phyloP scores from a whole-genome alignment of 768 basidiomycete genomes.

The Rhizopogon salebrosus region DNA sequence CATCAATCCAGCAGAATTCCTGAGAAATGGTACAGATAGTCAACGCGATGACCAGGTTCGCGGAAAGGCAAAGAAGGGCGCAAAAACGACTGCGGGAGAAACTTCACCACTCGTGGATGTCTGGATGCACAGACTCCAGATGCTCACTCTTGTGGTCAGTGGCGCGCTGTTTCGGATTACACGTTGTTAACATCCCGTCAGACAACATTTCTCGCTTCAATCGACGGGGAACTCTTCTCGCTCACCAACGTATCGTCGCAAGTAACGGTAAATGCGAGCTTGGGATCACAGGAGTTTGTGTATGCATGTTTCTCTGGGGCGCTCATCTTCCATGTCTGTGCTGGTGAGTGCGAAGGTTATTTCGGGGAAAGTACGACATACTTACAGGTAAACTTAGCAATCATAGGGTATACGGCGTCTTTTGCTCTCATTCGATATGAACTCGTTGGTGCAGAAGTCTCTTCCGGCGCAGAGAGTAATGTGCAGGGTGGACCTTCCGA shows the following conservation, averaged over 20 bases:
- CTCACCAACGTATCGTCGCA: slow-evolving; percentile 18
- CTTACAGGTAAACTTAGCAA: slow-evolving; percentile 7
- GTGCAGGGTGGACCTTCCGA: neutral
- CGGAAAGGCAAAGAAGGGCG: neutral
- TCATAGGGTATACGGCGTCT: slow-evolving; percentile 24
- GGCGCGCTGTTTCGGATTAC: neutral
- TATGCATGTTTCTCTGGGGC: slow-evolving; percentile 26
- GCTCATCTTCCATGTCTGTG: slow-evolving; percentile 25
- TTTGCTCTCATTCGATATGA: slow-evolving; percentile 24
- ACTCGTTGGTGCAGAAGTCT: slow-evolving; percentile 9
- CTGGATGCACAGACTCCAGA: slow-evolving; percentile 24
- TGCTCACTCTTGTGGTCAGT: slow-evolving; percentile 23
- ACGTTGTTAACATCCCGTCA: slow-evolving; percentile 3
- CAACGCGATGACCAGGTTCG: neutral
- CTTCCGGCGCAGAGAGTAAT: neutral
- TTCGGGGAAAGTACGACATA: neutral
- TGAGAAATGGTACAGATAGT: neutral
- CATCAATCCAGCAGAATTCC: neutral
- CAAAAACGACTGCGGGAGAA: neutral
- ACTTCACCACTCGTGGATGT: slow-evolving; percentile 15
- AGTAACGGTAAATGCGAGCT: slow-evolving; percentile 6
- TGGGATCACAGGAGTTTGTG: slow-evolving; percentile 16
- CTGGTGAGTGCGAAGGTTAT: slow-evolving; percentile 12
- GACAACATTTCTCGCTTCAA: slow-evolving; percentile 25
- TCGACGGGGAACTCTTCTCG: slow-evolving; percentile 23